Evolutionary conservation across 2,329 filamentous ascomycete species (phyloP), one percentile per base, ranked within the genome.

Genomic region (Cladosporium velox): DNA sequence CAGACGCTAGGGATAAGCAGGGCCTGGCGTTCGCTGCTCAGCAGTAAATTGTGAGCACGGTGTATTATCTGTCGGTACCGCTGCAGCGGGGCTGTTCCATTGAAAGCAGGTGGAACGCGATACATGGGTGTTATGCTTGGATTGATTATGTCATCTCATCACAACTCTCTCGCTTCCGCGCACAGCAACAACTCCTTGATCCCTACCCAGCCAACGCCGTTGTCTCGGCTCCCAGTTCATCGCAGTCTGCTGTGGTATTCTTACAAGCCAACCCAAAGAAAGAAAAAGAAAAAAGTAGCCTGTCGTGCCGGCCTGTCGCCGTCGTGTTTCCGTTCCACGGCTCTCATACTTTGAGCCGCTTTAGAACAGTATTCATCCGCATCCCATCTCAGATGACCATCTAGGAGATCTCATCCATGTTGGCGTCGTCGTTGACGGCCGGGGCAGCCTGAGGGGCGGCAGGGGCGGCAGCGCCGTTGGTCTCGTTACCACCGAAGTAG

Each of bases 401-500:
- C 57, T 65, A 65, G 21, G 64, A 61, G 54, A 65, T 85, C 76
- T 86, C 85, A 70, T 85, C 85, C 69, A 71, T 79, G 70, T 84
- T 85, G 26, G 79, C 82, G 67, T 80, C 82, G 68, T 82, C 82
- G 47, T 83, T 80, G 64, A 80, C 77, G 54, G 81, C 77, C 64
- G 81, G 73, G 67, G 84, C 79, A 65, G 81, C 83, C 61, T 80
- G 78, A 49, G 81, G 80, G 68, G 81, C 80, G 52, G 75, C 73
- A 54, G 80, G 82, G 67, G 80, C 83, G 65, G 82, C 81, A 67
- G 77, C 79, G 14, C 77, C 79, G 62, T 80, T 77, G 41, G 73
- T 73, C 30, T 72, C 70, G 59, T 76, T 81, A 34, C 78, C 77
- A 63, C 85, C 88, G 77, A 96, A 98, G 83, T 99, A 99, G 79